Conservation (phyloP, 345 rosid species). For the Mallotus nudiflorus region DNA sequence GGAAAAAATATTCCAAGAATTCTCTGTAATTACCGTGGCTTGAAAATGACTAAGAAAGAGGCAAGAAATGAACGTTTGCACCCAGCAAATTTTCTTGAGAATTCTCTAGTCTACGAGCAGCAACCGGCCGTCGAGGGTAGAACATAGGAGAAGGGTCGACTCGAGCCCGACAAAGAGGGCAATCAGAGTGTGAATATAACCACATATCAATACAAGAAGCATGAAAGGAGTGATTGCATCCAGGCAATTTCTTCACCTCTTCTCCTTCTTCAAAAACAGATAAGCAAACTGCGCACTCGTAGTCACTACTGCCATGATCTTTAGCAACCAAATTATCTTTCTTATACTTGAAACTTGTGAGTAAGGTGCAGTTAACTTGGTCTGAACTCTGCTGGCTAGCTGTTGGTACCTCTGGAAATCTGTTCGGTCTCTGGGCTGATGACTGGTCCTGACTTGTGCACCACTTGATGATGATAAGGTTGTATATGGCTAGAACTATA, state of each 20-base stretch:
- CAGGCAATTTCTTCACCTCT: conserved; percentile 37
- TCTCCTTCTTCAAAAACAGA: conserved; percentile 40
- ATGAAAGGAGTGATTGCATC: conserved; percentile 39
- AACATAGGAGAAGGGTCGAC: conserved; percentile 1
- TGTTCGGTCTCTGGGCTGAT: not conserved
- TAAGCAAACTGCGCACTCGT: conserved; percentile 43
- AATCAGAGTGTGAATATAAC: conserved; percentile 38
- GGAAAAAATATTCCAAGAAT: no score
- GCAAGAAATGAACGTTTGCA: not conserved
- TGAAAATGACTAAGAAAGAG: not conserved
- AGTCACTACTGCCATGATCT: conserved; percentile 14
- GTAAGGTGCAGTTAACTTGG: not conserved
- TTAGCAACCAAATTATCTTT: not conserved
- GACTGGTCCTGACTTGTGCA: not conserved
- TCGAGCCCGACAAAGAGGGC: conserved; percentile 42
- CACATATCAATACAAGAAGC: conserved; percentile 48
- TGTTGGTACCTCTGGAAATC: not conserved
- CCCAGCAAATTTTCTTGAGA: conserved; percentile 6
- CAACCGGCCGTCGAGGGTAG: not conserved
- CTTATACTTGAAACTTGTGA: conserved; percentile 30
- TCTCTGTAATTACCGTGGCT: no score
- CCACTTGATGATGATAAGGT: conserved; percentile 38
- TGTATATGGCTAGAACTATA: conserved; percentile 31
- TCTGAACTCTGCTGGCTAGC: not conserved
- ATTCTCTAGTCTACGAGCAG: not conserved